Base-by-base conservation (phyloP, 345 rosid species). In the Citrus medica region DNA sequence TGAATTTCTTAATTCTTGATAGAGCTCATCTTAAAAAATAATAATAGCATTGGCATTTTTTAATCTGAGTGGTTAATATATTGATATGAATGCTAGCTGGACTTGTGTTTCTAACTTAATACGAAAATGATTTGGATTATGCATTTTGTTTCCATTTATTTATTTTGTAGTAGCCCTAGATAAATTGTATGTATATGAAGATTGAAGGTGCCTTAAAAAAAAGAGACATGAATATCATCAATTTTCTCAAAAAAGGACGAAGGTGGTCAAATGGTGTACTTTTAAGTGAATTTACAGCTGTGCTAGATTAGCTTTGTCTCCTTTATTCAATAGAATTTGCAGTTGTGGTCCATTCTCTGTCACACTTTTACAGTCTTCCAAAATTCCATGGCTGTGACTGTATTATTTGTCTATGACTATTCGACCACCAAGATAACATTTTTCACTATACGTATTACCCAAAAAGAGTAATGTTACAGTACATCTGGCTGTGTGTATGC, bases 331-430 rank as follows among this genome's bases (percentile, higher is more conserved):
- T 33, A 19, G 64, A 58, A 72, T 58, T 32, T 58, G 76, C 17
- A 7, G 33, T 33, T 33, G 67, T 59, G 76, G 76, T 73, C 76
- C 76, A 73, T 59, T 58, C 66, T 59, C 67, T n/a, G 67, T 59
- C 76, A n/a, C 66, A 73, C 53, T 60, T 73, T 60, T 51, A 35
- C 76, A 60, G 55, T 59, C 76, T 73, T 56, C 67, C 66, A 37
- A 35, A 58, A 24, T 59, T 37, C 25, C 53, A 59, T 58, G 13
- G n/a, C 28, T 22, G 48, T 55, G 19, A 56, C 42, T 8, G 9
- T 7, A 55, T 32, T 16, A 51, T 17, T 40, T 71, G 30, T 53
- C 24, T 62, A 28, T 69, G 38, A 32, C 40, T 69, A 28, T 21
- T 53, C 46, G 17, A 4, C 35, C 13, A 35, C 30, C 17, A 42